Base-by-base conservation (phyloP, 1,284 basidiomycete species). In the Dichomitus squalens region DNA sequence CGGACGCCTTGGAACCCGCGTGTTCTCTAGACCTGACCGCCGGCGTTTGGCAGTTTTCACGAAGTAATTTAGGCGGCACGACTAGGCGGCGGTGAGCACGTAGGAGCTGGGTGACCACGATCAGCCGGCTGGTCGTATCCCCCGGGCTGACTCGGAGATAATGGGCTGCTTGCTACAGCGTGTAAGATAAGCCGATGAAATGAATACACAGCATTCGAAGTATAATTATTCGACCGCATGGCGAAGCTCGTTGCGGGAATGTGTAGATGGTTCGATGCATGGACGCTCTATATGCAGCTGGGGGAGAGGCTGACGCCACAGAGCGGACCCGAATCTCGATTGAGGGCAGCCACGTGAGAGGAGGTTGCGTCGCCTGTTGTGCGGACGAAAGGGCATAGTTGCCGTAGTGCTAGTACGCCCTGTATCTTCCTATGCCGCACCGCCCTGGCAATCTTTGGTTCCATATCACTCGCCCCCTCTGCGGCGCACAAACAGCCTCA, bases 11-110 rank as follows among this genome's bases (percentile, higher is more conserved):
- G 29, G 25, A 39, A 18, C 18, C 18, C 49, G 31, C 25, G 12
- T 58, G 21, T 33, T 43, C 57, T 54, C 53, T 52, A 49, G 50
- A 21, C 52, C 58, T 63, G 49, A 63, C 39, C 38, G 20, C 29
- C 44, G 52, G 54, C 46, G 38, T 48, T 48, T 44, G 38, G 46
- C 65, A 75, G 74, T 76, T 53, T 76, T 75, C 63, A 75, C 74
- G 36, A 75, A 75, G 60, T 76, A 65, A 66, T 43, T 33, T 27
- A 25, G 33, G 25, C 29, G 14, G 23, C 36, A 14, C 12, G 33
- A 7, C 25, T 46, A 40, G n/a, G 40, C 27, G 53, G 38, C 34
- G 50, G 18, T 25, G n/a, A n/a, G n/a, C n/a, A n/a, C n/a, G n/a
- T n/a, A n/a, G n/a, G n/a, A n/a, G n/a, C n/a, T n/a, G n/a, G n/a